phyloP scores from a whole-genome alignment of 768 basidiomycete species.

The Mycena polygramma region DNA sequence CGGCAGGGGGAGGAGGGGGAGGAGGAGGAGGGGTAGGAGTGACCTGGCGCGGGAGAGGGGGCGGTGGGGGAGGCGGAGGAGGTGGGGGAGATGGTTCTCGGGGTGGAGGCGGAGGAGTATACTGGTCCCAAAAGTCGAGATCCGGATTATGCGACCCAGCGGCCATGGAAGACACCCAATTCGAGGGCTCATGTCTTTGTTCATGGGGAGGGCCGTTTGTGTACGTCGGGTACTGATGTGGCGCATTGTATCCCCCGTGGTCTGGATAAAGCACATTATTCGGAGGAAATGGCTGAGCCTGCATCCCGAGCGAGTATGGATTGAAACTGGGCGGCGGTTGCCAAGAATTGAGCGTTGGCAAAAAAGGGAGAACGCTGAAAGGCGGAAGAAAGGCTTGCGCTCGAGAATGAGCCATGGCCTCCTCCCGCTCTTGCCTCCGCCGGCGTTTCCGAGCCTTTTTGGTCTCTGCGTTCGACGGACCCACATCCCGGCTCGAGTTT shows the following conservation, averaged over 20 bases:
- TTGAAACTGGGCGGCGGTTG: constrained; percentile 24
- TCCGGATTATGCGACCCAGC: constrained; percentile 11
- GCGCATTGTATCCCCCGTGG: background rate
- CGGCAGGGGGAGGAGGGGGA: constrained; percentile 8
- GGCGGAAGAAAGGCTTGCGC: constrained; percentile 17
- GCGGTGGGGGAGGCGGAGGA: constrained; percentile 19
- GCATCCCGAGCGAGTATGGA: constrained; percentile 21
- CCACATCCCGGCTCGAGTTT: constrained; percentile 5
- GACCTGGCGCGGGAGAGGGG: constrained; percentile 41
- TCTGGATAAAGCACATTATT: constrained; percentile 2
- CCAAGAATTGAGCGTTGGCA: constrained; percentile 32
- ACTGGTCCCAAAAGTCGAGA: constrained; percentile 28
- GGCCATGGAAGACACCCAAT: constrained; percentile 62
- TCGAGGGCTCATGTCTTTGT: constrained; percentile 21
- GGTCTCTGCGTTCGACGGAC: constrained; percentile 6
- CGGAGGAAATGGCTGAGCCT: background rate
- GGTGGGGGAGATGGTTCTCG: constrained; percentile 29
- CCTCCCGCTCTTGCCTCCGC: constrained; percentile 52
- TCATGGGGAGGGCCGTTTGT: constrained; percentile 12
- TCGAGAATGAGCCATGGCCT: constrained; percentile 41
- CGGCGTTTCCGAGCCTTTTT: constrained; percentile 59
- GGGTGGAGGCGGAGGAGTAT: constrained; percentile 25
- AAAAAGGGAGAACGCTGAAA: constrained; percentile 22
- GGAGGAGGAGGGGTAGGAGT: constrained; percentile 33
- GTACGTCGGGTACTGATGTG: constrained; percentile 3